Percentiles rank a stretch among this genome's conserved stretches.
phyloP scores from a whole-genome alignment of 2,329 filamentous ascomycete genomes.

The Coleophoma cylindrospora region DNA sequence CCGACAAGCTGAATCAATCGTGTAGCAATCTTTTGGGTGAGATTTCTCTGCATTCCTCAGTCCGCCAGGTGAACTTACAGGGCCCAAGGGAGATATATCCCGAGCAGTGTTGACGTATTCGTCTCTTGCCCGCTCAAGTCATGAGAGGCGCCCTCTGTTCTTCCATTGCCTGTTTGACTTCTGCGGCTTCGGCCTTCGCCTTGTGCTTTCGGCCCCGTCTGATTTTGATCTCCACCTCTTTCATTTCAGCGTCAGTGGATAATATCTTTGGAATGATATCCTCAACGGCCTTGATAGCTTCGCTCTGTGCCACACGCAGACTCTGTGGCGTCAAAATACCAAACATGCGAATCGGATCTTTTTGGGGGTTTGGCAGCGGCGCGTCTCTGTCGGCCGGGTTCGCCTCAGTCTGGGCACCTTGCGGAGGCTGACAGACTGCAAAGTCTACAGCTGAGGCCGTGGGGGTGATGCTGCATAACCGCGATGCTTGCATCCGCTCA shows the following conservation, averaged over 20 bases:
- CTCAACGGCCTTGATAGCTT: slow-evolving; percentile 52
- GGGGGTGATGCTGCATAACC: slow-evolving; percentile 34
- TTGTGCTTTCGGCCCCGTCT: slow-evolving; percentile 43
- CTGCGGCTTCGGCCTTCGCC: slow-evolving; percentile 7
- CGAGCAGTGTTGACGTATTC: no score
- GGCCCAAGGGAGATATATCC: no score
- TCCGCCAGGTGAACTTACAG: no score
- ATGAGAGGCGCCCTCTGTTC: background rate
- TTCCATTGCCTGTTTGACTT: slow-evolving; percentile 1
- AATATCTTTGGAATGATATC: slow-evolving; percentile 51
- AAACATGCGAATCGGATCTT: slow-evolving; percentile 53
- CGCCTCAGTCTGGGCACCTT: slow-evolving; percentile 33
- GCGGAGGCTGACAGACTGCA: slow-evolving; percentile 47
- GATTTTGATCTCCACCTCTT: slow-evolving; percentile 63
- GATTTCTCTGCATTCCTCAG: no score
- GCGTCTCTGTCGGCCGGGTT: background rate
- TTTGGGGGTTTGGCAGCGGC: slow-evolving; percentile 6
- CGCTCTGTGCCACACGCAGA: slow-evolving; percentile 51
- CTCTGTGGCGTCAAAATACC: slow-evolving; percentile 45
- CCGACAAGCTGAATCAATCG: no score
- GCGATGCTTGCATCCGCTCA: slow-evolving; percentile 62
- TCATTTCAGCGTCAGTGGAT: slow-evolving; percentile 55
- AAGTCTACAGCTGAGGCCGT: slow-evolving; percentile 1
- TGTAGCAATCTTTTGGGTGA: no score
- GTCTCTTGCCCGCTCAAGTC: background rate